Base-by-base conservation (phyloP, 2,329 filamentous ascomycete genomes). In the Fusarium transvaalense region DNA sequence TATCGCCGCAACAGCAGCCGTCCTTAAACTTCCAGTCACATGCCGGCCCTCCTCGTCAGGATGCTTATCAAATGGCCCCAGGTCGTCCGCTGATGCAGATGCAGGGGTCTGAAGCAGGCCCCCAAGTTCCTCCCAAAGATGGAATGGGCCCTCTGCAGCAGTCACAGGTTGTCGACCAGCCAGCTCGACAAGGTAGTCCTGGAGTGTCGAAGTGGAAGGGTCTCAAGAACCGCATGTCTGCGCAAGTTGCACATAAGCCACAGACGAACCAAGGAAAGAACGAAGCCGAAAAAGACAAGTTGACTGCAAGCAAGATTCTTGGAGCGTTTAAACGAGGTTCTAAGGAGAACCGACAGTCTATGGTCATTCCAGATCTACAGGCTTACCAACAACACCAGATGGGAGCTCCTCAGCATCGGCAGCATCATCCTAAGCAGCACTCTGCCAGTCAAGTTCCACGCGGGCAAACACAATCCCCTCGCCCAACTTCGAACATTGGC, bases 161-260 rank as follows among this genome's bases (percentile, higher is more conserved):
- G 14, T 51, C 58, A 10, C 62, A 58, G 27, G 43, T 46, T 13
- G 41, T 59, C 13, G 58, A 69, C 41, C 55, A 50, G 12, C 61
- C 60, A 7, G 29, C 51, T 52, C 68, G 66, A 10, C 64, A 74
- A 29, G 67, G 66, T 12, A 67, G 68, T 31, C 66, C 73, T 15
- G 61, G 53, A 15, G 71, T 71, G 7, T 77, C 75, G 6, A 76
- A 74, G 42, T 79, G 77, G 78, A 79, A 77, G 58, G 77, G 73
- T 3, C 45, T 79, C 19, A 77, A 57, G 56, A 78, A 74, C 32
- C 73, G 77, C 34, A 64, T 80, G 69, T 77, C 74, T 5, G 75
- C 60, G 21, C 78, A 80, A 48, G 65, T 73, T 50, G 55, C 64
- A 3, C 68, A 69, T 6, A 75, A 65, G 39, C 53, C 62, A 42